phyloP scores from a whole-genome alignment of 371 early-diverging fungal genomes.

The Batkoa obscura region DNA sequence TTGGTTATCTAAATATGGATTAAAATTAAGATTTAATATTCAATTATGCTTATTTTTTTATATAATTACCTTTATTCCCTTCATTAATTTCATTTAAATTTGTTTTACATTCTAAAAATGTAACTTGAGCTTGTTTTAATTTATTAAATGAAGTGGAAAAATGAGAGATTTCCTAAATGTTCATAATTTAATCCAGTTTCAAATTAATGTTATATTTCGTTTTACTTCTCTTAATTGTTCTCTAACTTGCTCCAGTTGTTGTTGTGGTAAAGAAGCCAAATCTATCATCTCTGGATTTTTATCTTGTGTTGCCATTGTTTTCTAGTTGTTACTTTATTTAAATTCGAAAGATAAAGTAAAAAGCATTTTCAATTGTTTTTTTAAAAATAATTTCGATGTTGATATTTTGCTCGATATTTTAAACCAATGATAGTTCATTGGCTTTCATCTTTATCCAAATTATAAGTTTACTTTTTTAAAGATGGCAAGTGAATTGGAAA shows the following conservation, averaged over 20 bases:
- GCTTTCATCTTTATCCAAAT: too few species aligned
- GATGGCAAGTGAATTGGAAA: too few species aligned
- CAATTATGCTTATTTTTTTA: background rate
- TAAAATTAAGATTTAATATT: background rate
- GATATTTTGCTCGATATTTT: too few species aligned
- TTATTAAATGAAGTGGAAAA: conserved; percentile 65
- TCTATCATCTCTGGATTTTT: conserved; percentile 32
- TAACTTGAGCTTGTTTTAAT: conserved; percentile 68
- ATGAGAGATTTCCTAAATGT: conserved; percentile 52
- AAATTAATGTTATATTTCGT: background rate
- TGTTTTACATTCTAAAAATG: conserved; percentile 65
- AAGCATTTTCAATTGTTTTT: too few species aligned
- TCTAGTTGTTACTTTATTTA: too few species aligned
- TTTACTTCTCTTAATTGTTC: conserved; percentile 65
- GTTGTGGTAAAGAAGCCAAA: conserved; percentile 59
- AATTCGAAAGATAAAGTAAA: too few species aligned
- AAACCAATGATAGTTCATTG: too few species aligned
- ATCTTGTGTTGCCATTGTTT: background rate
- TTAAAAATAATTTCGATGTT: too few species aligned
- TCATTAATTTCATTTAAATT: conserved; percentile 14
- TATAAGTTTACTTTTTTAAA: too few species aligned
- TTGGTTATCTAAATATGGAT: background rate
- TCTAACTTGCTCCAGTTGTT: conserved; percentile 65
- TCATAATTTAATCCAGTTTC: background rate
- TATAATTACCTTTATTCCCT: conserved; percentile 1